Conservation (phyloP, 2,329 filamentous ascomycete species). For the Fusarium siculi region DNA sequence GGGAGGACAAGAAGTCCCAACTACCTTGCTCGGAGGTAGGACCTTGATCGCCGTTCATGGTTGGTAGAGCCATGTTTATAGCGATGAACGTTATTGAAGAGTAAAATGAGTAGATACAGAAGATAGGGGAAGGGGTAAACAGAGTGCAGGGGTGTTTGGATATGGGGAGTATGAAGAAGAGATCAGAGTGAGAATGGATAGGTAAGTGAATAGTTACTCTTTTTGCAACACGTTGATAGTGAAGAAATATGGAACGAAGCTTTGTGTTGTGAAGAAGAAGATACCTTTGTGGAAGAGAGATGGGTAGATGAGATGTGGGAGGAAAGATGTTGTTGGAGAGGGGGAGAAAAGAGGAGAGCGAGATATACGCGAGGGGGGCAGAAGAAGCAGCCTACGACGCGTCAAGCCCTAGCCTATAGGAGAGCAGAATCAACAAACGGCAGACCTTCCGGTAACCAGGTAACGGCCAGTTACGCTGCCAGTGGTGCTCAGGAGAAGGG, state of each 20-base stretch:
- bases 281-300: too few relatives aligned
- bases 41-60: not conserved
- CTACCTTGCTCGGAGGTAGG: not conserved
- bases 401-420: not conserved
- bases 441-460: not conserved
- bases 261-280: too few relatives aligned
- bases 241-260: too few relatives aligned
- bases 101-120: not conserved
- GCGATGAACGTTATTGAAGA: accelerated
- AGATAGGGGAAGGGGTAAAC: accelerated
- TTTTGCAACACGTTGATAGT: too few relatives aligned
- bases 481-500: not conserved
- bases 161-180: not conserved
- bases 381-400: not conserved
- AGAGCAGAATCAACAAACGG: not conserved
- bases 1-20: not conserved
- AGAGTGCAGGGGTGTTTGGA: not conserved
- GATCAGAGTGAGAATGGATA: not conserved
- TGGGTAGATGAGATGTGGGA: not conserved
- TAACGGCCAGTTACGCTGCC: not conserved
- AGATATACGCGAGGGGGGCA: not conserved
- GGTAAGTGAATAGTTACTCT: not conserved
- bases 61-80: not conserved
- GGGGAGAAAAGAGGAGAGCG: not conserved
- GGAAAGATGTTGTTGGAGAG: not conserved